A percentile compares a stretch with the other conserved stretches of the same genome.
These are phyloP conservation scores for Pseudogymnoascus sp. DNA, from an alignment of 2,329 filamentous ascomycete species.

Conservation along the genomic window DNA sequence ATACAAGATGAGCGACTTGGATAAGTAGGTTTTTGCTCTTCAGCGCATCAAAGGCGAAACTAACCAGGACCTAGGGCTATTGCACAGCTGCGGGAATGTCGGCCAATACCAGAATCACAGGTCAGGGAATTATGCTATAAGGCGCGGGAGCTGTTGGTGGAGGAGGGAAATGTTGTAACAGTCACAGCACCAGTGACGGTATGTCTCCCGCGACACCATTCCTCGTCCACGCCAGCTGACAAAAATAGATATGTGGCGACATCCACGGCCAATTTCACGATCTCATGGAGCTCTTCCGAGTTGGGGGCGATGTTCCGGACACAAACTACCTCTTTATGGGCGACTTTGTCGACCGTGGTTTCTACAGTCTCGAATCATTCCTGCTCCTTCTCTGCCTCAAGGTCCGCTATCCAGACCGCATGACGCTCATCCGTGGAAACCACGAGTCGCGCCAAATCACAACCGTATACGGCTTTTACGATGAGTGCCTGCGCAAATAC, in stretches of 20 bases:
- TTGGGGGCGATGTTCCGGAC: conserved; percentile 94
- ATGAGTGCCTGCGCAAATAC: conserved; percentile 97
- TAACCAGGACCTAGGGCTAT: conserved; percentile 60
- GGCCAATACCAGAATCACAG: conserved; percentile 89
- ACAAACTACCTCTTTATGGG: conserved; percentile 99
- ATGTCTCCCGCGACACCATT: conserved; percentile 26
- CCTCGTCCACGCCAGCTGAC: not conserved
- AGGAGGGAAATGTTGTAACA: conserved; percentile 94
- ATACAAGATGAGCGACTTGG: conserved; percentile 77
- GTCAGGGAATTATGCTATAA: conserved; percentile 97
- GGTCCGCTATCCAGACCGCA: conserved; percentile 94
- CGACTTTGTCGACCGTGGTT: conserved; percentile 97
- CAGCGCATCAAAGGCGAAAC: conserved; percentile 8
- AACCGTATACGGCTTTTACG: conserved; percentile 98
- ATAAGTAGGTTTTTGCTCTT: conserved; percentile 53
- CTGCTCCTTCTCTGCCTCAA: conserved; percentile 94
- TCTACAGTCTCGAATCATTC: conserved; percentile 98
- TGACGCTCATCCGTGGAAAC: conserved; percentile 97
- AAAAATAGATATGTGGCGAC: conserved; percentile 68
- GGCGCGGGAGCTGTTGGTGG: conserved; percentile 88
- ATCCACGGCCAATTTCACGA: conserved; percentile 99
- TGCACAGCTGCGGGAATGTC: conserved; percentile 87
- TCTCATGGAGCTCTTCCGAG: conserved; percentile 98
- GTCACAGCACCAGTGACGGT: conserved; percentile 92
- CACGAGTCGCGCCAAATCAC: conserved; percentile 99